Percentiles rank a stretch among this genome's conserved stretches.
phyloP scores from a whole-genome alignment of 345 rosid genomes.

The Salix caprea region DNA sequence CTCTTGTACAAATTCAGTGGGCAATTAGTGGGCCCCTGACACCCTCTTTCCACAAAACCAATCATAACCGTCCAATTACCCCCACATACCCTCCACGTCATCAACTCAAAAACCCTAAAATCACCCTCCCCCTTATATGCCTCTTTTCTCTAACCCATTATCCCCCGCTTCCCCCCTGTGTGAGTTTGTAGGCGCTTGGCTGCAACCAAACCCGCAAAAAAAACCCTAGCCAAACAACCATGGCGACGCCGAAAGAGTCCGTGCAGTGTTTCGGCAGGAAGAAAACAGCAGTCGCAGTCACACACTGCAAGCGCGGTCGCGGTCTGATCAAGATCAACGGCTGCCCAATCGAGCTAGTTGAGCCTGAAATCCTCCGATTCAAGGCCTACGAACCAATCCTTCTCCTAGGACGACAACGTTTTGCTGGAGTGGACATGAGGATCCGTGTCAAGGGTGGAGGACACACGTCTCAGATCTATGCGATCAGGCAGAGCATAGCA shows the following conservation, averaged over 20 bases:
- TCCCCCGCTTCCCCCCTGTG: not conserved
- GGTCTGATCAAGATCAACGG: constrained; percentile 29
- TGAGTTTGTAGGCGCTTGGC: constrained; percentile 21
- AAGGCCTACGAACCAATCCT: constrained; percentile 25
- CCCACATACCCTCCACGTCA: not conserved
- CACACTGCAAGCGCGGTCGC: constrained; percentile 20
- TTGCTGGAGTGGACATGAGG: constrained; percentile 36
- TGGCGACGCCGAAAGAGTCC: constrained; percentile 20
- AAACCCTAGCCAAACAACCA: constrained; percentile 17
- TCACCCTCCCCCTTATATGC: not conserved
- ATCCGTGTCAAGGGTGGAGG: constrained; percentile 82
- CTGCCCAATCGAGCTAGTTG: constrained; percentile 23
- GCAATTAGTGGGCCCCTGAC: not conserved
- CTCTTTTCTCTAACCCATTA: not conserved
- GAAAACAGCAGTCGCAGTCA: constrained; percentile 26
- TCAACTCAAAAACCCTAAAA: not conserved
- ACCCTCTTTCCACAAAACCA: not conserved
- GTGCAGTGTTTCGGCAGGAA: constrained; percentile 25
- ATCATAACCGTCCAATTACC: not conserved
- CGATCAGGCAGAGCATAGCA: constrained; percentile 87
- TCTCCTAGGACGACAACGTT: constrained; percentile 20
- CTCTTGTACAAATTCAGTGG: not conserved
- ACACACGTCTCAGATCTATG: constrained; percentile 85
- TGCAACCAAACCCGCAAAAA: constrained; percentile 21
- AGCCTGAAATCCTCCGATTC: constrained; percentile 29